Conservation (phyloP, 1,284 basidiomycete genomes). For the Ceraceosorus guamensis region DNA sequence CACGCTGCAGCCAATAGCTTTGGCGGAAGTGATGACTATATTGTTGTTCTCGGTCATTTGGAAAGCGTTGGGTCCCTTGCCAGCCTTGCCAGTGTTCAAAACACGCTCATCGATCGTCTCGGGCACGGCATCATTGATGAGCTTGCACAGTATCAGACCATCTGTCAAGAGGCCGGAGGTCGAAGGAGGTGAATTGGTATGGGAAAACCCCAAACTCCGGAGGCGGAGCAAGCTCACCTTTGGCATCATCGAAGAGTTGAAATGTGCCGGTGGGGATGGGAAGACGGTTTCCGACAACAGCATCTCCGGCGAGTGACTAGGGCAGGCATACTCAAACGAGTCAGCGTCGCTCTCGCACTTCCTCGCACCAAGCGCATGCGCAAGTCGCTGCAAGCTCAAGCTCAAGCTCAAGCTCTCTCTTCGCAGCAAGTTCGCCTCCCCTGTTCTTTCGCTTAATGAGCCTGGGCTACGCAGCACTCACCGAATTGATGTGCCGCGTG, state of each 20-base stretch:
- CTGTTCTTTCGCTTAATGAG: no score
- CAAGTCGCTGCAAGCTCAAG: conserved; percentile 7
- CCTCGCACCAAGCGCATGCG: neutral
- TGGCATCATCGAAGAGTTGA: conserved; percentile 96
- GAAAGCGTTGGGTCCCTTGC: conserved; percentile 70
- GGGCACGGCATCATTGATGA: conserved; percentile 97
- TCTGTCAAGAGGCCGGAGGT: conserved; percentile 53
- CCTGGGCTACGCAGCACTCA: conserved; percentile 51
- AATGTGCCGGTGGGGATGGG: conserved; percentile 96
- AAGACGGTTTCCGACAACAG: conserved; percentile 71
- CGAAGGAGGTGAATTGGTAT: no score
- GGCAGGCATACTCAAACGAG: neutral
- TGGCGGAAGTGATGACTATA: conserved; percentile 94
- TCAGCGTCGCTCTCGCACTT: no score
- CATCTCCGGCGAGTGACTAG: conserved; percentile 73
- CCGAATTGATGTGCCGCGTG: conserved; percentile 92
- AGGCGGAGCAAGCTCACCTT: conserved; percentile 54
- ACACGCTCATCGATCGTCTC: conserved; percentile 99
- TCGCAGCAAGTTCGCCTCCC: no score
- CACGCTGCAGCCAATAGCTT: conserved; percentile 95
- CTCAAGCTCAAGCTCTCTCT: neutral
- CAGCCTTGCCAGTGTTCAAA: conserved; percentile 59
- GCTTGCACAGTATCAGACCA: conserved; percentile 90
- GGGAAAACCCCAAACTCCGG: no score
- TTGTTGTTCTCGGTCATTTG: conserved; percentile 99